A percentile compares a stretch with the other conserved stretches of the same genome.
phyloP scores from a whole-genome alignment of 2,329 filamentous ascomycete genomes.

The Exserohilum rostratum region DNA sequence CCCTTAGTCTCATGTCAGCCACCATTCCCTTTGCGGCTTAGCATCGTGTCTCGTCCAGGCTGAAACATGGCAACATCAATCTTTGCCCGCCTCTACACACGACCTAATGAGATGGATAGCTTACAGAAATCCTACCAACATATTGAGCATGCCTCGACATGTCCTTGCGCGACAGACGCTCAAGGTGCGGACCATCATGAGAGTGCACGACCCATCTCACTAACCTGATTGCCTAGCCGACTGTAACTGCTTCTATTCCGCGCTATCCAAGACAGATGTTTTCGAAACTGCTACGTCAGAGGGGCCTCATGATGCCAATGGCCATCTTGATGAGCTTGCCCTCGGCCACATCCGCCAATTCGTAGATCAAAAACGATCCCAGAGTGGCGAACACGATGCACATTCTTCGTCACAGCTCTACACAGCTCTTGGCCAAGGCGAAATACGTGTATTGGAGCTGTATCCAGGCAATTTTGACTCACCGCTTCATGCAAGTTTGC shows the following conservation, averaged over 20 bases:
- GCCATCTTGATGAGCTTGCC: conserved; percentile 13
- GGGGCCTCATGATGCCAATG: conserved; percentile 5
- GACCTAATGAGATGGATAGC: conserved; percentile 6
- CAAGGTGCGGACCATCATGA: conserved; percentile 10
- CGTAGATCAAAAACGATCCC: background rate
- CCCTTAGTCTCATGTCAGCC: background rate
- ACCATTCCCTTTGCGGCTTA: conserved; percentile 10
- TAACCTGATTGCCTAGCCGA: background rate
- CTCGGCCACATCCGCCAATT: conserved; percentile 13
- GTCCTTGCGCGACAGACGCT: conserved; percentile 8
- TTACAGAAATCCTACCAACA: conserved; percentile 8
- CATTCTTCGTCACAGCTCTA: conserved; percentile 5
- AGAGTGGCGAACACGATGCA: background rate
- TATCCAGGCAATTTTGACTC: conserved; percentile 13
- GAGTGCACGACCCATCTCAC: background rate
- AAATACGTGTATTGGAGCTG: conserved; percentile 32
- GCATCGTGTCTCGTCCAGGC: background rate
- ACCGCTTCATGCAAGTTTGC: conserved; percentile 18
- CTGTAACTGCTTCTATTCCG: conserved; percentile 22
- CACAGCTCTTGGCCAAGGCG: conserved; percentile 14
- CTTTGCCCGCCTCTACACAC: background rate
- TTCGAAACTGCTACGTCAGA: conserved; percentile 14
- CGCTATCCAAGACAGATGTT: conserved; percentile 13
- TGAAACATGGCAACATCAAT: conserved; percentile 2
- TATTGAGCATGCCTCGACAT: conserved; percentile 17